Evolutionary conservation across 768 basidiomycete species (phyloP), one percentile per base, ranked within the genome.

Genomic region (Termitomyces heimii): DNA sequence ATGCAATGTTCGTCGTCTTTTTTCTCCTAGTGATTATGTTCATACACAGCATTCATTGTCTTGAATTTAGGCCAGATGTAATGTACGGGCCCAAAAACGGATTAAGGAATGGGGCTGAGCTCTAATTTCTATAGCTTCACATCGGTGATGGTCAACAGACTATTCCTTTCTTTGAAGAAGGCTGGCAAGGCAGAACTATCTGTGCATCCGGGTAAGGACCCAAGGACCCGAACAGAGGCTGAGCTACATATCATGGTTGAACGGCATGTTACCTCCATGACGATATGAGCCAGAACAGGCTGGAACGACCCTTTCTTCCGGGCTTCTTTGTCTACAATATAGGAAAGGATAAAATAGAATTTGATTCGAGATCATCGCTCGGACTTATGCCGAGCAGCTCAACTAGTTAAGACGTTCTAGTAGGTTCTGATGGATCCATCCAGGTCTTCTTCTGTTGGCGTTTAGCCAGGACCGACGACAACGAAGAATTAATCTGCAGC

Each of bases 141-240:
- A 3, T 42, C 63, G 0, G 53, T 64, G 18, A 62, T 66, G 61
- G 55, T 64, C 57, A 66, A 60, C 34, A 46, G 63, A 16, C 43
- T 64, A 40, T 62, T 64, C 44, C 57, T 64, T 4, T 64, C 63
- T 13, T 28, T 66, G 44, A 64, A 65, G 53, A 29, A 59, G 31
- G 59, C 59, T 13, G 65, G 63, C 20, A 39, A 31, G 34, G 44
- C 53, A 8, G 46, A 57, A 5, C 12, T 16, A 34, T 24, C 22
- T 5, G 14, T 51, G 34, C 22, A 47, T 47, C 28, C 48, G 24
- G 50, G 54, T 13, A 55, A 35, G 31, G 5, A 28, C 44, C 18
- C 35, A 50, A n/a, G 31, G 31, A 14, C 12, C 2, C 18, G 14
- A 29, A 31, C 28, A 9, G 47, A 51, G 24, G 32, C 34, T 14